A percentile compares a stretch with the other conserved stretches of the same genome.
Evolutionary conservation across 768 basidiomycete genomes (phyloP).

Genomic region (Mycena sanguinolenta): DNA sequence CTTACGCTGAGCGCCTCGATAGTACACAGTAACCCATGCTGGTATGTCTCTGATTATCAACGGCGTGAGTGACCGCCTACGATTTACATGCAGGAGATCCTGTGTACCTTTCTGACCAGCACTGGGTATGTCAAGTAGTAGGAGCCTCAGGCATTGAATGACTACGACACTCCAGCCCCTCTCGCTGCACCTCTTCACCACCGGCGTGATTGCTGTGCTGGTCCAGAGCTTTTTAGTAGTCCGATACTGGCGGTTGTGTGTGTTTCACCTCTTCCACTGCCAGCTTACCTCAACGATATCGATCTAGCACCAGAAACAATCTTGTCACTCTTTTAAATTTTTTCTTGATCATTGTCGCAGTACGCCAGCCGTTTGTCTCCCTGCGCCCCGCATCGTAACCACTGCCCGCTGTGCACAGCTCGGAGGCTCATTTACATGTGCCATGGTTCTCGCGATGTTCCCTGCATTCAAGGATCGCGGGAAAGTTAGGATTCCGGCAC

Average conservation of each 20-base stretch:
- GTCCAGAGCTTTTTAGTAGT: conserved; percentile 24
- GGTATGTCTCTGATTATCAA: conserved; percentile 14
- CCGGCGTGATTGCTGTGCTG: conserved; percentile 19
- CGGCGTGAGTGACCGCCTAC: conserved; percentile 1
- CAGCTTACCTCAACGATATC: background rate
- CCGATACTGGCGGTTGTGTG: conserved; percentile 25
- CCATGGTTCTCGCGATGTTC: conserved; percentile 1
- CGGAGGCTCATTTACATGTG: conserved; percentile 8
- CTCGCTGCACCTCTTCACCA: conserved; percentile 17
- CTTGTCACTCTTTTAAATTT: conserved; percentile 12
- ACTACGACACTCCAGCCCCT: conserved; percentile 21
- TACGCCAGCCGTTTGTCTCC: conserved; percentile 1
- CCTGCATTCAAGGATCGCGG: conserved; percentile 15
- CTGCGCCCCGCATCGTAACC: conserved; percentile 11
- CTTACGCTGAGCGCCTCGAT: conserved; percentile 3
- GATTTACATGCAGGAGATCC: conserved; percentile 17
- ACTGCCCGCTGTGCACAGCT: conserved; percentile 13
- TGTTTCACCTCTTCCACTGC: background rate
- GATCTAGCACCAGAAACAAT: conserved; percentile 15
- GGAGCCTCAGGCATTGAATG: conserved; percentile 5
- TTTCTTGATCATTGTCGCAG: background rate
- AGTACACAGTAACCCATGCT: conserved; percentile 23
- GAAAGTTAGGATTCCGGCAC: conserved; percentile 8
- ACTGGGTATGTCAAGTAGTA: conserved; percentile 16
- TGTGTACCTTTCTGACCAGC: conserved; percentile 8